A percentile compares a stretch with the other conserved stretches of the same genome.
phyloP scores from a whole-genome alignment of 352 stramenopile species.

The Phytophthora palmivora region DNA sequence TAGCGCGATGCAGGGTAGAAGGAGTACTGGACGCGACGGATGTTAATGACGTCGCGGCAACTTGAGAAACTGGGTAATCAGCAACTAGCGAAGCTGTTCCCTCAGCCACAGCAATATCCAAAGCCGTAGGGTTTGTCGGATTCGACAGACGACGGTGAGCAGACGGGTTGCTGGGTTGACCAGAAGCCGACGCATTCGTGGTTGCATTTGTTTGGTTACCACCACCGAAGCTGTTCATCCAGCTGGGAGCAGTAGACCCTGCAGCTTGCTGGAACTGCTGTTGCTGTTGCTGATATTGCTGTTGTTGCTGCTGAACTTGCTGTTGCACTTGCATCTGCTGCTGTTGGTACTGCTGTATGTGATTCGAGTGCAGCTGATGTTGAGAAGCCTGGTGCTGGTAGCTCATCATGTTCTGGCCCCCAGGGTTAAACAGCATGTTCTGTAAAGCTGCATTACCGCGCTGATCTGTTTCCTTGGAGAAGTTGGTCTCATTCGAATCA shows the following conservation, averaged over 20 bases:
- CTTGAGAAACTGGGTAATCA: conserved; percentile 12
- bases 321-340: conserved; percentile 40
- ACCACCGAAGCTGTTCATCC: conserved; percentile 42
- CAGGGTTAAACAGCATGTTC: conserved; percentile 25
- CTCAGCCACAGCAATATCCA: conserved; percentile 44
- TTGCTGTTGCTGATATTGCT: conserved; percentile 42
- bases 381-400: conserved; percentile 21
- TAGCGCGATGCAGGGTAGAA: conserved; percentile 8
- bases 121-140: conserved; percentile 8
- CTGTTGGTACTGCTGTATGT: conserved; percentile 30
- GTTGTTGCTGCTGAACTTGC: conserved; percentile 25
- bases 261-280: conserved; percentile 46
- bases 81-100: conserved; percentile 49
- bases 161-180: conserved; percentile 26
- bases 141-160: conserved; percentile 9
- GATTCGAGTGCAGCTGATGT: conserved; percentile 15
- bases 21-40: conserved; percentile 1
- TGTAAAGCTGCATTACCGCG: conserved; percentile 29
- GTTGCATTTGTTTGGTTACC: conserved; percentile 27
- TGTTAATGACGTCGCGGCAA: conserved; percentile 1
- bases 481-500: conserved; percentile 50
- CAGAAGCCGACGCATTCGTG: conserved; percentile 28
- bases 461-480: conserved; percentile 36
- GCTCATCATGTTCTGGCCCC: conserved; percentile 16
- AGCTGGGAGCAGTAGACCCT: conserved; percentile 28